Percentiles rank a stretch among this genome's conserved stretches.
These are phyloP conservation scores for Glycine tomentella DNA, from an alignment of 306 rosid genomes.

Conservation along the genomic window DNA sequence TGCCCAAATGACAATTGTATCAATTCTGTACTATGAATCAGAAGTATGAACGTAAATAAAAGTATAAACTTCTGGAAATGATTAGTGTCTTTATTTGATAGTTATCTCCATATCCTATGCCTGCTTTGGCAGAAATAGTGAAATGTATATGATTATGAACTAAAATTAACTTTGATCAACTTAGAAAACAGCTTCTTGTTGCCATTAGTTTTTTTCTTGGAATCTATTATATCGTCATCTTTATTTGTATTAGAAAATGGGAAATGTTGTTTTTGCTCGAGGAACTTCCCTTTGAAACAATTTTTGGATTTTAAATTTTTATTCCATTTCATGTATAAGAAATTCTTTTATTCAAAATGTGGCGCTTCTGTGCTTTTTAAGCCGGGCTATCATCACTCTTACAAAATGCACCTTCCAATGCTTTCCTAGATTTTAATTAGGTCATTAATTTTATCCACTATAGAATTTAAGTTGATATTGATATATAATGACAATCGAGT, in stretches of 20 bases:
- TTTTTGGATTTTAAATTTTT: too few relatives aligned
- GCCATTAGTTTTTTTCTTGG: too few relatives aligned
- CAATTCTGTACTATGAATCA: conserved; percentile 15
- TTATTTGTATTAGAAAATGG: too few relatives aligned
- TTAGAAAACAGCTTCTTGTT: not conserved
- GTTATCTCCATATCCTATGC: not conserved
- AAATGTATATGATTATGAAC: not conserved
- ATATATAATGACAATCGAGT: not conserved
- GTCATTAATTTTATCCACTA: not conserved
- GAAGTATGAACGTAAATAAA: conserved; percentile 4
- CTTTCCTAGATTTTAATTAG: not conserved
- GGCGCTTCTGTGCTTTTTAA: too few relatives aligned
- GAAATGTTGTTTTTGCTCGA: too few relatives aligned
- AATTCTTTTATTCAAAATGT: too few relatives aligned
- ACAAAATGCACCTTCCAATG: not conserved
- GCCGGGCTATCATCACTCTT: too few relatives aligned
- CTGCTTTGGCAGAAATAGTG: conserved; percentile 2
- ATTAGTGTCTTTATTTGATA: not conserved
- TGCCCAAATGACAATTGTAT: conserved; percentile 13
- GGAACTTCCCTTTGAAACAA: too few relatives aligned
- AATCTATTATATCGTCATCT: too few relatives aligned
- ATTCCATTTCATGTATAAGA: too few relatives aligned
- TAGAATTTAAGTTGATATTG: not conserved
- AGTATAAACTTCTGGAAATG: conserved; percentile 10
- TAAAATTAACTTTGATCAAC: not conserved